phyloP scores from a whole-genome alignment of 345 rosid species.

The Brassica cretica region DNA sequence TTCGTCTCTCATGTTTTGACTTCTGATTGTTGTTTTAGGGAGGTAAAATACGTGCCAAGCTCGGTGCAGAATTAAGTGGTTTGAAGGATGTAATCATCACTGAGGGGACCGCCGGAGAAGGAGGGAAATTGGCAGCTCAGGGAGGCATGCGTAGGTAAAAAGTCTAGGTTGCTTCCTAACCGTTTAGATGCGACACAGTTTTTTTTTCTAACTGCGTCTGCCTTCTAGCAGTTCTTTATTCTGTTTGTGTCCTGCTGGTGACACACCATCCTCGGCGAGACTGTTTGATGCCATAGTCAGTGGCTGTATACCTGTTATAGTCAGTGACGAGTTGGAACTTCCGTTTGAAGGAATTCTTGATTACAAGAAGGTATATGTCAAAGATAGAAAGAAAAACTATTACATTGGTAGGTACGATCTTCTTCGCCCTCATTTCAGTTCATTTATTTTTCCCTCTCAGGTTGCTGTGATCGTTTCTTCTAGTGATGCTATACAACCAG shows the following conservation, averaged over 20 bases:
- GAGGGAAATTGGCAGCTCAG: slow-evolving; percentile 83
- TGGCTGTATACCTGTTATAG: slow-evolving; percentile 93
- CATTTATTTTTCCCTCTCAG: slow-evolving; percentile 43
- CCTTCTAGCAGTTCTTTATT: slow-evolving; percentile 63
- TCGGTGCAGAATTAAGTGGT: slow-evolving; percentile 66
- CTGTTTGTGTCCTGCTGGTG: slow-evolving; percentile 97
- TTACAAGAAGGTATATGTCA: slow-evolving; percentile 66
- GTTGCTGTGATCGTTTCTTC: slow-evolving; percentile 82
- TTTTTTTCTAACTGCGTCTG: slow-evolving; percentile 16
- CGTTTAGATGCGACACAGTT: not conserved
- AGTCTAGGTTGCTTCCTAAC: slow-evolving; percentile 4
- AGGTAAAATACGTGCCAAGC: slow-evolving; percentile 88
- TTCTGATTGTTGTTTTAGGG: slow-evolving; percentile 52
- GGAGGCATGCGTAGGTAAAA: slow-evolving; percentile 83
- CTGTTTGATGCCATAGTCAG: slow-evolving; percentile 94
- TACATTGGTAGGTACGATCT: not conserved
- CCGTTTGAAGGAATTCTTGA: slow-evolving; percentile 96
- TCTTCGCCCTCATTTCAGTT: not conserved
- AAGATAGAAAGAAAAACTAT: not conserved
- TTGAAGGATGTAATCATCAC: slow-evolving; percentile 57
- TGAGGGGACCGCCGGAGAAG: slow-evolving; percentile 87
- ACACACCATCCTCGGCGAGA: slow-evolving; percentile 97
- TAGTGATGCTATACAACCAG: slow-evolving; percentile 72
- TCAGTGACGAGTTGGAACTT: slow-evolving; percentile 89
- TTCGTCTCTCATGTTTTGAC: slow-evolving; percentile 13